These are phyloP conservation scores for Aquilaria malaccensis DNA, from an alignment of 345 rosid genomes.

Conservation along the genomic window DNA sequence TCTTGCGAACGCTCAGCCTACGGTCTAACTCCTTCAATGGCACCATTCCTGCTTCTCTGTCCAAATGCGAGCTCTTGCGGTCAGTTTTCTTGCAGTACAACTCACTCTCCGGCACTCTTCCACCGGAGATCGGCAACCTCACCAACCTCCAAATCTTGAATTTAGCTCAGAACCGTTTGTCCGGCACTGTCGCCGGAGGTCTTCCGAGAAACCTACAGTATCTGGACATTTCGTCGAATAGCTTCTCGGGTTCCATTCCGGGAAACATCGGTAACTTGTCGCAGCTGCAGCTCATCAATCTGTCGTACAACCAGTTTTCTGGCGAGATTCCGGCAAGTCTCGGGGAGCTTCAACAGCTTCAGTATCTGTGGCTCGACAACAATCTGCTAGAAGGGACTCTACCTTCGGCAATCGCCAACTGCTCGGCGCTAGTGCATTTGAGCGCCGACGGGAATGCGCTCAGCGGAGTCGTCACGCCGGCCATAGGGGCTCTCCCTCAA, in stretches of 20 bases:
- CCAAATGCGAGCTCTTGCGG: constrained; percentile 64
- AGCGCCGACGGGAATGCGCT: constrained; percentile 66
- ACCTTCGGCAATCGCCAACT: constrained; percentile 75
- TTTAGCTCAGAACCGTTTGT: constrained; percentile 61
- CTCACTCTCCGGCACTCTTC: constrained; percentile 77
- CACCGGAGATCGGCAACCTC: constrained; percentile 48
- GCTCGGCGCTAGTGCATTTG: constrained; percentile 71
- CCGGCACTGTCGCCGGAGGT: constrained; percentile 48
- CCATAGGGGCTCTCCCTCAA: constrained; percentile 56
- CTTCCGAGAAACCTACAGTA: constrained; percentile 45
- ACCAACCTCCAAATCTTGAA: constrained; percentile 49
- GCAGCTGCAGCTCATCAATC: constrained; percentile 63
- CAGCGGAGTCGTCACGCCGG: constrained; percentile 67
- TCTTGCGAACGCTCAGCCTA: constrained; percentile 64
- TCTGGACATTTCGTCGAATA: constrained; percentile 71
- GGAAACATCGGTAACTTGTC: constrained; percentile 39
- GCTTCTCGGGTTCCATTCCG: constrained; percentile 65
- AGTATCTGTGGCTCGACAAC: constrained; percentile 73
- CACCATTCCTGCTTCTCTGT: constrained; percentile 59
- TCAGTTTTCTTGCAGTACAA: constrained; percentile 77
- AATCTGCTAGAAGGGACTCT: constrained; percentile 65
- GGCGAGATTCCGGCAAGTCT: constrained; percentile 67
- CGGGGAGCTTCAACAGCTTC: constrained; percentile 53
- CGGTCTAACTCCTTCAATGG: constrained; percentile 73
- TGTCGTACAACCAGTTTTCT: constrained; percentile 68